Evolutionary conservation across 257 asterid species (phyloP), one percentile per base, ranked within the genome.

Genomic region (Solanum arcanum): DNA sequence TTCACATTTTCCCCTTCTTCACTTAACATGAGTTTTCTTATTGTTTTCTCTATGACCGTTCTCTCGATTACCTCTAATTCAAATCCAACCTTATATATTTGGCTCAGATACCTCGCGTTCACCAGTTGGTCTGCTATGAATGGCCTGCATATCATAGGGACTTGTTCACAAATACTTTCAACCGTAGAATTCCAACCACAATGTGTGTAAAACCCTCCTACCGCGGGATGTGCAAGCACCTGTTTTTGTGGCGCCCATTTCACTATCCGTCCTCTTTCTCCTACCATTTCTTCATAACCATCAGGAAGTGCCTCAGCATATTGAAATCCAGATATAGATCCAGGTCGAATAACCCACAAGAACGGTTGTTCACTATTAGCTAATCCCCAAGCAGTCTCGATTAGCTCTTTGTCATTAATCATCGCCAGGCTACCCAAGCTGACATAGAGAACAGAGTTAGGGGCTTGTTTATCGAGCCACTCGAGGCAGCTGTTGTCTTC

Each of bases 331-430:
- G 68, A 59, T 0, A 59, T 0, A 59, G 68, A 59, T 0, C 68
- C 68, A 7, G 94, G 94, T 7, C 93, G 91, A 2, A 93, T 84
- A 1, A 81, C 95, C 95, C 95, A 93, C 52, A 93, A 21, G 82
- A 93, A 91, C 0, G 91, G 90, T 0, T 88, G 88, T 5, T 87
- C 89, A 52, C 92, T 90, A 9, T 88, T 88, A 46, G 89, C 91
- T 15, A 93, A 73, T 20, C 95, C 95, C 91, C 86, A 44, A 21
- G 95, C 95, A 9, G 86, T 69, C 56, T 90, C 91, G 0, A 29
- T n/a, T 3, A 91, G 88, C 20, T 56, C 89, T 2, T 87, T 52
- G 46, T 86, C 87, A 4, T 84, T 70, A 35, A 93, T 86, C 7
- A n/a, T 72, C 13, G 85, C 94, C 3, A 89, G 1, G 85, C 95